These are phyloP conservation scores for Rhexocercosporidium sp. DNA, from an alignment of 2,329 filamentous ascomycete genomes.

Conservation along the genomic window DNA sequence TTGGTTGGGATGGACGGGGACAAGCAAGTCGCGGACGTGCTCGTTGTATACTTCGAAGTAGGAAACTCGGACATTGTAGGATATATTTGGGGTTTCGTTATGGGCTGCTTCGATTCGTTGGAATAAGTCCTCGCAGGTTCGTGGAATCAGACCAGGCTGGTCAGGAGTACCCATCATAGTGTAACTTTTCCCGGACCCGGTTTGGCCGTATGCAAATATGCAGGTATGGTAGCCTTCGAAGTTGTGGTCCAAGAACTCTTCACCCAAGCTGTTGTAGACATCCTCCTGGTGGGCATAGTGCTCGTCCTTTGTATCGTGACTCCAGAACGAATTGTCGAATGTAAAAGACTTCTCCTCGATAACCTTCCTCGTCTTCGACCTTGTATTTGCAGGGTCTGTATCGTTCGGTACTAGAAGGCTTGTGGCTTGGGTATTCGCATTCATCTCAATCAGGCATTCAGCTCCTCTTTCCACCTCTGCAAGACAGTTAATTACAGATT, in stretches of 20 bases:
- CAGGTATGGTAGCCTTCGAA: conserved; percentile 99
- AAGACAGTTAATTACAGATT: conserved; percentile 4
- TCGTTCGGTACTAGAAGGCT: conserved; percentile 74
- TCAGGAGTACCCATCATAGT: conserved; percentile 94
- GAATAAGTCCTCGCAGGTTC: conserved; percentile 95
- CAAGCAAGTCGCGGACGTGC: conserved; percentile 91
- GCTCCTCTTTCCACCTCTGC: conserved; percentile 81
- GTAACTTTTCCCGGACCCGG: conserved; percentile 96
- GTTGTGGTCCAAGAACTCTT: conserved; percentile 98
- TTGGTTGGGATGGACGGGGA: conserved; percentile 71
- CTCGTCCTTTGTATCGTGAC: conserved; percentile 76
- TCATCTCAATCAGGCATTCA: conserved; percentile 89
- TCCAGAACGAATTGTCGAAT: conserved; percentile 99
- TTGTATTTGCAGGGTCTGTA: conserved; percentile 57
- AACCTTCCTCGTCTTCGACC: conserved; percentile 71
- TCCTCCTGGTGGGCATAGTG: conserved; percentile 94
- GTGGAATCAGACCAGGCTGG: conserved; percentile 88
- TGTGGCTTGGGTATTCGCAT: conserved; percentile 84
- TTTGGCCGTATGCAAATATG: conserved; percentile 98
- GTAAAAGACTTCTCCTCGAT: conserved; percentile 90
- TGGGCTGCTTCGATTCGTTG: conserved; percentile 79
- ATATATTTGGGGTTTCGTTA: conserved; percentile 86
- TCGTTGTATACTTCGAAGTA: conserved; percentile 99
- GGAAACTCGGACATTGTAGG: conserved; percentile 95
- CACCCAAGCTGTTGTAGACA: conserved; percentile 90